Evolutionary conservation across 1,284 basidiomycete species (phyloP), one percentile per base, ranked within the genome.

Genomic region (Cystobasidium pallidum): DNA sequence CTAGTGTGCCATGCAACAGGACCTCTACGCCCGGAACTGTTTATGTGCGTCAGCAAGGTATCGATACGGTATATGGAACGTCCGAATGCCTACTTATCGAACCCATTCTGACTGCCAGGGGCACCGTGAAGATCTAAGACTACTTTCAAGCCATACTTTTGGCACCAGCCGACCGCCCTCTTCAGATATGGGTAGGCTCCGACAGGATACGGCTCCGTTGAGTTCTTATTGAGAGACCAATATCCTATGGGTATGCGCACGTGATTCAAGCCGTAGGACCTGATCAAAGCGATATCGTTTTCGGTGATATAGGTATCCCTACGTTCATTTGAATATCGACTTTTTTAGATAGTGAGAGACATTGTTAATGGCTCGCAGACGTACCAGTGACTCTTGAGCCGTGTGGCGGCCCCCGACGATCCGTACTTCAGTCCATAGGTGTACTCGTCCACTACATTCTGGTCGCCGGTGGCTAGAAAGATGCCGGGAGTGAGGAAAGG

Each of bases 241-340:
- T 88, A 90, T 6, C 88, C 89, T 10, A 90, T 75, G 4, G 88
- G 89, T 77, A 91, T 87, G 43, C 88, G 62, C 21, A 75, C 57
- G 51, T 71, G 67, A 49, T 75, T 75, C 10, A 73, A 51, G 17
- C 72, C 89, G 76, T 32, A 70, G 17, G 64, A 51, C 64, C 88
- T 86, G 70, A 92, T 92, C 66, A 83, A 85, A 51, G 81, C 80
- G 77, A 94, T 89, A 80, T 94, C 91, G 30, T 82, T 78, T 79
- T 92, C 88, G 2, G 88, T 91, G 75, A 92, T 90, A 85, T 86
- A 93, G 3, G 88, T 88, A 74, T 89, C 82, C 89, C 91, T 92
- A 79, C 93, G 91, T n/a, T n/a, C n/a, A n/a, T n/a, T n/a, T n/a
- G n/a, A n/a, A n/a, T n/a, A n/a, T n/a, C n/a, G n/a, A n/a, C n/a